phyloP scores from a whole-genome alignment of 257 asterid genomes.

The Solanum corneliomulleri region DNA sequence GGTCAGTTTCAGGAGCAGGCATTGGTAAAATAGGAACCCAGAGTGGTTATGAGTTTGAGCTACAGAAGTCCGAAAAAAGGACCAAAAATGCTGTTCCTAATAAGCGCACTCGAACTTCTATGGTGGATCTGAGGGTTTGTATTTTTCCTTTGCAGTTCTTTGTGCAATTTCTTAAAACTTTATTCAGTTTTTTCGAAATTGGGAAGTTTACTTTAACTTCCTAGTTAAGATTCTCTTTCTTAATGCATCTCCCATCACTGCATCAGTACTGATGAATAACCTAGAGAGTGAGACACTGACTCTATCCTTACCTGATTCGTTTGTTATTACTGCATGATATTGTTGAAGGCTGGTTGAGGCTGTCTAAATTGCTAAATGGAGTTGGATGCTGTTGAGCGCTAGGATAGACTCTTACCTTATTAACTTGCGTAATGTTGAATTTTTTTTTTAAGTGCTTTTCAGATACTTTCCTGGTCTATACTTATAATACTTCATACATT shows the following conservation, averaged over 20 bases:
- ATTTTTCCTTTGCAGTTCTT: not conserved
- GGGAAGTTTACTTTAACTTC: not conserved
- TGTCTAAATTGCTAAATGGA: not conserved
- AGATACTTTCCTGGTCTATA: not conserved
- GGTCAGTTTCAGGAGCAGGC: conserved; percentile 44
- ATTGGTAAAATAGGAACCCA: conserved; percentile 52
- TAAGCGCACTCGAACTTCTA: conserved; percentile 91
- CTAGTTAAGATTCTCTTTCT: not conserved
- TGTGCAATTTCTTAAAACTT: not conserved
- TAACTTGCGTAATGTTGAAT: not conserved
- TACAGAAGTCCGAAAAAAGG: conserved; percentile 64
- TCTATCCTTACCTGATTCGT: not conserved
- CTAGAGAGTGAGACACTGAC: not conserved
- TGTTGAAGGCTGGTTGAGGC: not conserved
- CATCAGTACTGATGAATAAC: not conserved
- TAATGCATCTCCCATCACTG: not conserved
- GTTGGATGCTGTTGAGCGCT: not conserved
- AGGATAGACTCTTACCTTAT: not conserved
- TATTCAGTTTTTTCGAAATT: not conserved
- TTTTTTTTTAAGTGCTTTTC: not conserved
- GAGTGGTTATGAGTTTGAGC: conserved; percentile 65
- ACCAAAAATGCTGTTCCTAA: conserved; percentile 49
- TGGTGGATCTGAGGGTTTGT: conserved; percentile 68
- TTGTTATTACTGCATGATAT: not conserved
- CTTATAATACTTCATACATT: not conserved